These are phyloP conservation scores for Andrographis paniculata DNA, from an alignment of 305 asterid genomes.

Conservation along the genomic window DNA sequence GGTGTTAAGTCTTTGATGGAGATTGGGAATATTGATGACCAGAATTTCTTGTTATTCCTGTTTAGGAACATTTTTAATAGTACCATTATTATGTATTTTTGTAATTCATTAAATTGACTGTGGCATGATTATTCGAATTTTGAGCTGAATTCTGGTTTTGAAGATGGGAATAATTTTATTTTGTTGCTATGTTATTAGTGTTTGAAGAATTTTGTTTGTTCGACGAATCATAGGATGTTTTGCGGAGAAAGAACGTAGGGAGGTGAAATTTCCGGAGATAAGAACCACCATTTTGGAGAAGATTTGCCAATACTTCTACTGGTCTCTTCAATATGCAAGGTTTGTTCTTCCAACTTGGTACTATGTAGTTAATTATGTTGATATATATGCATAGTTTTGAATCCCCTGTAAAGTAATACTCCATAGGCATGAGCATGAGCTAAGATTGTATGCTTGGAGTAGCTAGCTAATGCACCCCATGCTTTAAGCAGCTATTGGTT, in stretches of 20 bases:
- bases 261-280: constrained; percentile 93
- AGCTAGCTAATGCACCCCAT: too few species aligned
- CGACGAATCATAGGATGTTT: constrained; percentile 53
- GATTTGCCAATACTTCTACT: constrained; percentile 92
- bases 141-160: too few species aligned
- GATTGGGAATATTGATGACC: neutral
- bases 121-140: neutral
- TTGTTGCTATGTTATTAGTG: neutral
- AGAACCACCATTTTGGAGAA: constrained; percentile 87
- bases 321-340: constrained; percentile 99
- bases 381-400: too few species aligned
- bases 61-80: neutral
- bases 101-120: neutral
- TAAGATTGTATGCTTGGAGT: too few species aligned
- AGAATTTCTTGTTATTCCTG: neutral
- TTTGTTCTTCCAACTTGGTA: constrained; percentile 10
- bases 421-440: too few species aligned
- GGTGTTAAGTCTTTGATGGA: constrained; percentile 3
- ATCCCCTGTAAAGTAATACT: neutral
- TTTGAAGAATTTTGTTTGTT: constrained; percentile 1
- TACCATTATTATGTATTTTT: neutral
- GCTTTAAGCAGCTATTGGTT: too few species aligned
- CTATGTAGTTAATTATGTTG: neutral
- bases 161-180: neutral
- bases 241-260: constrained; percentile 78